Conservation (phyloP, 331 rosid genomes). For the Cydonia oblonga region DNA sequence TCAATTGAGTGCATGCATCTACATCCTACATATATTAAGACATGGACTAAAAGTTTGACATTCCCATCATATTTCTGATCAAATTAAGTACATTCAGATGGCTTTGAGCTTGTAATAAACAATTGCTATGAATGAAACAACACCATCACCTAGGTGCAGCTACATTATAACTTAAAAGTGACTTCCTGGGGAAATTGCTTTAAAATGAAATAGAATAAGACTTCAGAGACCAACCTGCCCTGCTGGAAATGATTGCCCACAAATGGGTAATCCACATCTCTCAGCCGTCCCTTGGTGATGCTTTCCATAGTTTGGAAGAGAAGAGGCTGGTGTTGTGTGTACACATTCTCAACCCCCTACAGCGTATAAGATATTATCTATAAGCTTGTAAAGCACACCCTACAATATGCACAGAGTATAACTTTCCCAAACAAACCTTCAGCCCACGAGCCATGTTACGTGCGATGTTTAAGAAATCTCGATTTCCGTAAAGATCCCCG, state of each 20-base stretch:
- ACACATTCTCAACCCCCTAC: slow-evolving; percentile 91
- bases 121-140: too few species aligned
- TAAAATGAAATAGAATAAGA: background rate
- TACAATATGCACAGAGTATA: slow-evolving; percentile 3
- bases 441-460: slow-evolving; percentile 98
- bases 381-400: slow-evolving; percentile 13
- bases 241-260: slow-evolving; percentile 88
- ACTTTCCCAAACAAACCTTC: slow-evolving; percentile 53
- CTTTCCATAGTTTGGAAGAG: slow-evolving; percentile 89
- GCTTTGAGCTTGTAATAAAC: too few species aligned
- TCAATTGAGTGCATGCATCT: too few species aligned
- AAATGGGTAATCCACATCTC: slow-evolving; percentile 83
- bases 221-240: slow-evolving; percentile 65
- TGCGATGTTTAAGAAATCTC: slow-evolving; percentile 89
- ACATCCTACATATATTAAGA: too few species aligned
- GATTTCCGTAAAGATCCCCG: slow-evolving; percentile 84
- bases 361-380: slow-evolving; percentile 12
- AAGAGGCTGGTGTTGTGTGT: slow-evolving; percentile 96
- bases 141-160: too few species aligned
- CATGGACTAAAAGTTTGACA: too few species aligned
- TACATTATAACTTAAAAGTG: background rate
- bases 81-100: too few species aligned
- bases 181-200: background rate
- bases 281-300: slow-evolving; percentile 79
- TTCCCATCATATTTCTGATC: too few species aligned